Evolutionary conservation across 2,329 filamentous ascomycete species (phyloP).

Genomic region (Akanthomyces lecanii): DNA sequence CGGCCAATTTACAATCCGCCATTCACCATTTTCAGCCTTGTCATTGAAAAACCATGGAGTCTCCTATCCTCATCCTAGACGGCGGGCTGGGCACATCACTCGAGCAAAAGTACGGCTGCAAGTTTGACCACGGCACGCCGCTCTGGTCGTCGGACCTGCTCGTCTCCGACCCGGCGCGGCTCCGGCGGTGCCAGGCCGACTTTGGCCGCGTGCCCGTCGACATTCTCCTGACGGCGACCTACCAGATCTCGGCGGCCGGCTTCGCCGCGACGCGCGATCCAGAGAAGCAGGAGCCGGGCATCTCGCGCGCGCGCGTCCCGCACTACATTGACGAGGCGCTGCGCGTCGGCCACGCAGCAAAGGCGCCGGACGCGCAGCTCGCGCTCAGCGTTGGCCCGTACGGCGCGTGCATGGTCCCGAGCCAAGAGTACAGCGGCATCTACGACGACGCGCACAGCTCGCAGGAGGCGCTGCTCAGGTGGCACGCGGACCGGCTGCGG

Average conservation of each 20-base stretch:
- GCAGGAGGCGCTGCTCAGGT: conserved; percentile 43
- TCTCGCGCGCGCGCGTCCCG: conserved; percentile 36
- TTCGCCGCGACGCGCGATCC: conserved; percentile 43
- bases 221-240: conserved; percentile 63
- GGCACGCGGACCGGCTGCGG: conserved; percentile 53
- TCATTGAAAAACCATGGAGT: neutral
- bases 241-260: conserved; percentile 56
- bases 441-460: conserved; percentile 50
- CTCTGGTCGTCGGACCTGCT: conserved; percentile 67
- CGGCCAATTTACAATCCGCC: neutral
- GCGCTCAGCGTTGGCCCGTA: conserved; percentile 63
- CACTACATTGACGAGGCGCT: conserved; percentile 42
- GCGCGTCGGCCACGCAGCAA: conserved; percentile 37
- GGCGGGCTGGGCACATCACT: conserved; percentile 66
- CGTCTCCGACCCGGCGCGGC: conserved; percentile 46
- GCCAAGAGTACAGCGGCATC: conserved; percentile 59
- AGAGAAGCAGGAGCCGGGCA: conserved; percentile 32
- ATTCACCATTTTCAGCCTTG: neutral
- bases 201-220: conserved; percentile 53
- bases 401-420: conserved; percentile 62
- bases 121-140: conserved; percentile 50
- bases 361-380: conserved; percentile 30
- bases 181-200: conserved; percentile 51
- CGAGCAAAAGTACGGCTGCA: conserved; percentile 50
- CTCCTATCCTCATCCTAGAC: conserved; percentile 52